These are phyloP conservation scores for Sclerotinia sclerotiorum DNA, from an alignment of 2,329 filamentous ascomycete genomes.

Conservation along the genomic window DNA sequence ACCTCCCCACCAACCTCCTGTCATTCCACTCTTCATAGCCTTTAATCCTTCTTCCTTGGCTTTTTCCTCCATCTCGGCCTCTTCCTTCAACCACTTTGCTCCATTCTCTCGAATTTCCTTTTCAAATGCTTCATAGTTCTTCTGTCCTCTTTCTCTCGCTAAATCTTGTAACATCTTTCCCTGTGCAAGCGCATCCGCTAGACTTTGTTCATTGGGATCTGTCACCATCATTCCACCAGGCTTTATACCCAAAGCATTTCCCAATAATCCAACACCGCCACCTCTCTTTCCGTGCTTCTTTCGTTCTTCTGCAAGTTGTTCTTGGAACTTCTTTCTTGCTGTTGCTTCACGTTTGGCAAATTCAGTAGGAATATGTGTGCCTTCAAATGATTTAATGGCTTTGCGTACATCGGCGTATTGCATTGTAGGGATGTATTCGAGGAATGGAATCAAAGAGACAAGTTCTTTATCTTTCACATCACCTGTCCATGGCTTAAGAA, in stretches of 20 bases:
- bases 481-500: conserved; percentile 87
- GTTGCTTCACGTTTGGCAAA: conserved; percentile 86
- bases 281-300: conserved; percentile 56
- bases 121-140: conserved; percentile 86
- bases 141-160: conserved; percentile 85
- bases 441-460: conserved; percentile 87
- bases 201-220: conserved; percentile 61
- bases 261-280: conserved; percentile 67
- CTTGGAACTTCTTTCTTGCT: conserved; percentile 80
- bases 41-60: conserved; percentile 87
- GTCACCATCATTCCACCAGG: conserved; percentile 56
- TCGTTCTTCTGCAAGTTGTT: conserved; percentile 68
- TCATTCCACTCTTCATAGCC: conserved; percentile 81
- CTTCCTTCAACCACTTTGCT: conserved; percentile 93
- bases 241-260: conserved; percentile 76
- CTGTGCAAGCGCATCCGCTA: conserved; percentile 76
- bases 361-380: conserved; percentile 83
- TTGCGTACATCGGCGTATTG: conserved; percentile 83
- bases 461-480: conserved; percentile 81
- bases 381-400: conserved; percentile 83
- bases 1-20: conserved; percentile 51
- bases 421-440: conserved; percentile 96
- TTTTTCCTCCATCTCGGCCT: conserved; percentile 84
- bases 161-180: conserved; percentile 98
- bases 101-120: conserved; percentile 90